These are phyloP conservation scores for Pyrus hybrid DNA, from an alignment of 331 rosid species.

Conservation along the genomic window DNA sequence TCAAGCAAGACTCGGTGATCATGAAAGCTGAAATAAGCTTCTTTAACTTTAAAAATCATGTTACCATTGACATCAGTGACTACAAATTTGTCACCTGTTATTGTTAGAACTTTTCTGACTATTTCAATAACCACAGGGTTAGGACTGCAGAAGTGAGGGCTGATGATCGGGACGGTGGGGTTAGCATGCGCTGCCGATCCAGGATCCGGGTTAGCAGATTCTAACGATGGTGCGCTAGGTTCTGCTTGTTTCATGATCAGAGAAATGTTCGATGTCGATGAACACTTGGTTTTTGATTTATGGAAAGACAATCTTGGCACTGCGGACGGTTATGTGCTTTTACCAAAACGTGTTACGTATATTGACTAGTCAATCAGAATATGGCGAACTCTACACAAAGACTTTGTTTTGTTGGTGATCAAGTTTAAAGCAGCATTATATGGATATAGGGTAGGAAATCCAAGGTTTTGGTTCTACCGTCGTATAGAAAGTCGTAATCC, in stretches of 20 bases:
- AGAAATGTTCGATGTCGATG: background rate
- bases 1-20: slow-evolving; percentile 32
- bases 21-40: slow-evolving; percentile 11
- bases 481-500: too few species aligned
- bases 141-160: slow-evolving; percentile 35
- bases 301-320: background rate
- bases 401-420: too few species aligned
- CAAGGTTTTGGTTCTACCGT: too few species aligned
- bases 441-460: too few species aligned
- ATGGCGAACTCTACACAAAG: too few species aligned
- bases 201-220: background rate
- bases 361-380: too few species aligned
- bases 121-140: slow-evolving; percentile 28
- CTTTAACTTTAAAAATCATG: slow-evolving; percentile 31
- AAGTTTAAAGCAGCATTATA: too few species aligned
- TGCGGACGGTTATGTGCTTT: background rate
- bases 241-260: slow-evolving; percentile 5
- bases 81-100: slow-evolving; percentile 30
- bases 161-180: slow-evolving; percentile 10
- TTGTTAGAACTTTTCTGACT: slow-evolving; percentile 21
- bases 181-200: background rate
- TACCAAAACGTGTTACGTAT: too few species aligned
- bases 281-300: background rate
- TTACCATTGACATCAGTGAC: slow-evolving; percentile 30
- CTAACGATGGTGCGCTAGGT: background rate